Evolutionary conservation across 2,329 filamentous ascomycete genomes (phyloP), one percentile per base, ranked within the genome.

Genomic region (Onygena corvina): DNA sequence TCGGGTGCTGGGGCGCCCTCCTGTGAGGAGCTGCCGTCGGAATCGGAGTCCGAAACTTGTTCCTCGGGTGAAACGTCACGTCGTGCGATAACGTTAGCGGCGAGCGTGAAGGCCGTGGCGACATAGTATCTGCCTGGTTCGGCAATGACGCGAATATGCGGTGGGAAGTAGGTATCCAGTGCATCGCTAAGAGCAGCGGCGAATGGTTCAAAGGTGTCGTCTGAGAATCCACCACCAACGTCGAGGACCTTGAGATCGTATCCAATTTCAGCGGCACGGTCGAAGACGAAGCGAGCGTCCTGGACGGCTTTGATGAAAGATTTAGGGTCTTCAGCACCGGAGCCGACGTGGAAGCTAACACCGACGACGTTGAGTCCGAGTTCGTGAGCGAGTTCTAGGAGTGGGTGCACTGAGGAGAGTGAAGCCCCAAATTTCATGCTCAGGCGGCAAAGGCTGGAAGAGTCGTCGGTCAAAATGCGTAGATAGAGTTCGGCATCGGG

Each of bases 71-170:
- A 51, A 51, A 96, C 83, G 34, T 87, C 88, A 61, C 92, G 90
- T 53, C 92, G 87, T 25, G 92, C 90, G 64, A 96, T 98, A 65
- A 98, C 80, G 69, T 94, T 90, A 71, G 86, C 92, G 38, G 92
- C 92, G 58, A 98, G 79, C 36, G 89, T 95, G 69, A 95, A 98
- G 16, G 92, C 92, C 2, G 81, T 80, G 50, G 88, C 84, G 46
- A 94, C 92, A 63, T 95, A 98, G 77, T 92, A 98, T 47, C 92
- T 87, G 45, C 92, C 92, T 1, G 92, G 92, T 71, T 98, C 92
- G 21, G 88, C 90, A 58, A 98, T 98, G 69, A 98, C 75, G 61
- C 84, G 83, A 59, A 96, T 75, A 58, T 79, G 75, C 2, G 83
- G 76, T 1, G 89, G 89, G 70, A 98, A 95, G 68, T 92, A 87